phyloP scores from a whole-genome alignment of 2,329 filamentous ascomycete species.

The Apiospora marii region DNA sequence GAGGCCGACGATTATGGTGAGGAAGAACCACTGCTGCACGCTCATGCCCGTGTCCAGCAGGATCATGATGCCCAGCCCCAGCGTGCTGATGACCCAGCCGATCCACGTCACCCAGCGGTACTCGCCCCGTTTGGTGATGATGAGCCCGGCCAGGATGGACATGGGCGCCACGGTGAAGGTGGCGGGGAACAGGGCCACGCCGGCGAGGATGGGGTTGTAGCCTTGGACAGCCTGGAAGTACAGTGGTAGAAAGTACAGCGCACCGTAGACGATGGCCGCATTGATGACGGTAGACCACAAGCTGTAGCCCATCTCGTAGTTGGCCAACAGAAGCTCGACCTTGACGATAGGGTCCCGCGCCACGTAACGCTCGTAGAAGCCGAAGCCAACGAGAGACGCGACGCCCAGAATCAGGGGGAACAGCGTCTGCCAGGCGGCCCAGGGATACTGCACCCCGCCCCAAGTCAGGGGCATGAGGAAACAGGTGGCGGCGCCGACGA shows the following conservation, averaged over 20 bases:
- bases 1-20: constrained; percentile 66
- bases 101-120: constrained; percentile 68
- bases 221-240: constrained; percentile 61
- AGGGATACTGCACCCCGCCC: constrained; percentile 72
- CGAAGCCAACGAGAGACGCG: constrained; percentile 58
- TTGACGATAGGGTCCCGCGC: constrained; percentile 54
- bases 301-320: constrained; percentile 23
- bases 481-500: constrained; percentile 51
- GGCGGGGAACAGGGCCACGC: constrained; percentile 65
- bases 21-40: constrained; percentile 63
- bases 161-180: constrained; percentile 71
- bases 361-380: constrained; percentile 59
- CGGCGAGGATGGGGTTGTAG: constrained; percentile 61
- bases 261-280: no score
- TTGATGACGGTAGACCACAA: constrained; percentile 25
- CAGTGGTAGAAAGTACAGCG: constrained; percentile 34
- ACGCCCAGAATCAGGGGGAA: constrained; percentile 66
- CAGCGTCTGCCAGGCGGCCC: constrained; percentile 68
- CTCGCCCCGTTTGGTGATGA: constrained; percentile 61
- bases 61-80: constrained; percentile 64
- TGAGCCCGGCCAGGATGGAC: constrained; percentile 59
- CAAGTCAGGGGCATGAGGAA: constrained; percentile 24
- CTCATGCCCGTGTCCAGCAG: constrained; percentile 57
- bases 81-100: constrained; percentile 67
- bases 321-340: no score